A percentile compares a stretch with the other conserved stretches of the same genome.
Evolutionary conservation across 1,284 basidiomycete genomes (phyloP).

Genomic region (Fomes fomentarius): DNA sequence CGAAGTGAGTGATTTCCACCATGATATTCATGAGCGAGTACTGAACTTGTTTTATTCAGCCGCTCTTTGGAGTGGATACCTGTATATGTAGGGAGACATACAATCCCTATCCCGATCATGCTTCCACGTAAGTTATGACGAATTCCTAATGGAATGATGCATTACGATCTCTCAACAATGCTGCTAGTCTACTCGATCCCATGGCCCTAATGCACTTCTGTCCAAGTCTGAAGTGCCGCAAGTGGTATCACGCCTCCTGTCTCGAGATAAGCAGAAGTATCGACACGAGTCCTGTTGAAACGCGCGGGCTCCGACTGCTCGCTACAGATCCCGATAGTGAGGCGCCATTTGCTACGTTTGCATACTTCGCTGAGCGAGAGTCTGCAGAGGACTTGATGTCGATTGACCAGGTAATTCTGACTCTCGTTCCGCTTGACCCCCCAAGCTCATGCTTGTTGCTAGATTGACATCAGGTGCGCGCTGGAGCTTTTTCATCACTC

Average conservation of each 20-base stretch:
- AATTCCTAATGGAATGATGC: background rate
- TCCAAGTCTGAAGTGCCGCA: constrained; percentile 25
- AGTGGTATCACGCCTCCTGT: constrained; percentile 31
- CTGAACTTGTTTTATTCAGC: constrained; percentile 4
- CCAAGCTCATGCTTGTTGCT: too few relatives aligned
- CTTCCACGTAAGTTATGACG: background rate
- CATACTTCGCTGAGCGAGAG: constrained; percentile 16
- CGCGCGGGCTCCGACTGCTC: constrained; percentile 26
- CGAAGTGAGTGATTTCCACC: background rate
- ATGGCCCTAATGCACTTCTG: constrained; percentile 30
- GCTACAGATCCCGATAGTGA: constrained; percentile 24
- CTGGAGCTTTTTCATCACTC: constrained; percentile 12
- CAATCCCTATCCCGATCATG: constrained; percentile 21
- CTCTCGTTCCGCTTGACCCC: background rate
- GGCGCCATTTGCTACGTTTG: constrained; percentile 9
- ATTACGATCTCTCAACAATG: too few relatives aligned
- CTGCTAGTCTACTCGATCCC: background rate
- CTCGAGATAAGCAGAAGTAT: constrained; percentile 5
- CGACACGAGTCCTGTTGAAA: constrained; percentile 5
- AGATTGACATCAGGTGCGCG: constrained; percentile 1
- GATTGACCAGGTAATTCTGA: background rate
- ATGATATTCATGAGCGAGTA: background rate
- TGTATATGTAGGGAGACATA: constrained; percentile 22
- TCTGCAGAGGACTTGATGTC: constrained; percentile 2
- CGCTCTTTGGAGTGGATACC: constrained; percentile 10